Base-by-base conservation (phyloP, 176 grass and related monocot species). In the Hsuehochloa calcarea region DNA sequence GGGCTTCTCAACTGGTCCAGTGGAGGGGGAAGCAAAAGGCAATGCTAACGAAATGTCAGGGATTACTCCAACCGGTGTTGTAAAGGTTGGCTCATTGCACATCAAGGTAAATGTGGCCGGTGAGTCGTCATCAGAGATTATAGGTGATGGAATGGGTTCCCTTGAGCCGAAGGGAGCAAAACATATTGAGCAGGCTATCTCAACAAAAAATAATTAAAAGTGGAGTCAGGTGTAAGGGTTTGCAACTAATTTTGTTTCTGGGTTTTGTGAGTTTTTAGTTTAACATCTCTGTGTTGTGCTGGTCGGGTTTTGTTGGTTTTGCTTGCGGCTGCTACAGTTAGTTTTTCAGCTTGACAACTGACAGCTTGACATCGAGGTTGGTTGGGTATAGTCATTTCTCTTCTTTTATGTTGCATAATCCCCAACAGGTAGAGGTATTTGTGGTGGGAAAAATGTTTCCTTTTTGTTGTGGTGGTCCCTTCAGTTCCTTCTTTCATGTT, bases 11-110 rank as follows among this genome's bases (percentile, higher is more conserved):
- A 51, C 70, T 54, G 22, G 29, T 54, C 22, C 12, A 16, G 46
- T n/a, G 44, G 39, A 44, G 8, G 8, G 38, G 87, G 58, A 83
- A 79, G 63, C 47, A 16, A 69, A 68, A 31, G 12, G 11, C 44
- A 74, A 34, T 65, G 68, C 37, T 7, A 73, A 56, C 37, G 54
- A 77, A 41, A 55, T 59, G 37, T 11, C 40, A 71, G 58, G 62
- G 5, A 74, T 40, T 35, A 72, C 69, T 87, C 68, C 67, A 23
- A 74, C 77, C 26, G 44, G 77, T 82, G 80, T 92, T 37, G 80
- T 94, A 20, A 85, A 91, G 79, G 89, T 91, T 80, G 89, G 92
- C 12, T 94, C 89, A 23, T 65, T 89, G 81, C 92, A 73, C 69
- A 94, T 94, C 72, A 89, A 90, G 59, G 87, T 94, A 16, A 89